Conservation (phyloP, 179 eudicot species). For the Gypsophila paniculata region DNA sequence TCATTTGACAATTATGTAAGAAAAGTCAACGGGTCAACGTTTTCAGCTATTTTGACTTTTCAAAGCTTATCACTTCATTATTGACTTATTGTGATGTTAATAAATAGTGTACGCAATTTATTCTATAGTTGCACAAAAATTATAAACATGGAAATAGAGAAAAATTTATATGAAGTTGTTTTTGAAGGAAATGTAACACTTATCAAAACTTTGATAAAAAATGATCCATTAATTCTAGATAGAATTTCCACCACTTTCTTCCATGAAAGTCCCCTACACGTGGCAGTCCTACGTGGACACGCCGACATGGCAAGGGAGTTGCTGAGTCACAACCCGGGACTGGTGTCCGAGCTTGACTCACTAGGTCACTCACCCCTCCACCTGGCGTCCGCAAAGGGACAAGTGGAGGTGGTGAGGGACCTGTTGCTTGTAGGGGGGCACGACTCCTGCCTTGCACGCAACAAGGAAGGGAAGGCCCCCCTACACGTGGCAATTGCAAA, state of each 20-base stretch:
- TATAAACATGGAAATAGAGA: constrained; percentile 29
- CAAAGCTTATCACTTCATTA: constrained; percentile 5
- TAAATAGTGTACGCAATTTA: constrained; percentile 3
- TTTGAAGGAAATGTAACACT: constrained; percentile 30
- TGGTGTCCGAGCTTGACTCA: constrained; percentile 35
- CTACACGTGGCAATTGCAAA: constrained; percentile 44
- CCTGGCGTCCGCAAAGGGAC: constrained; percentile 41
- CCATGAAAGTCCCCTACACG: constrained; percentile 46
- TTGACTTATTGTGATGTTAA: neutral
- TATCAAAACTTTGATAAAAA: constrained; percentile 22
- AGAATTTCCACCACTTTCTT: constrained; percentile 24
- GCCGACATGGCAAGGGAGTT: constrained; percentile 29
- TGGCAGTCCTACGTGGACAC: constrained; percentile 44
- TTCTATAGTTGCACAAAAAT: neutral
- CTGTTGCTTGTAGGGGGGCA: constrained; percentile 21
- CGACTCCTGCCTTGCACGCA: constrained; percentile 20
- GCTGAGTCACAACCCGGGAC: constrained; percentile 30
- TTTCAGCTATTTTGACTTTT: neutral
- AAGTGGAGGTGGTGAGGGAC: constrained; percentile 23
- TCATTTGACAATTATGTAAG: neutral
- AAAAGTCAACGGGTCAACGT: constrained; percentile 7
- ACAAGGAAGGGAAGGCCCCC: constrained; percentile 35
- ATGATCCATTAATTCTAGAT: constrained; percentile 44
- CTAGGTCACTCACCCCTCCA: constrained; percentile 42
- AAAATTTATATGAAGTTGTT: constrained; percentile 37